Evolutionary conservation across 805 yeast genomes (phyloP).

Genomic region (Candida montana): DNA sequence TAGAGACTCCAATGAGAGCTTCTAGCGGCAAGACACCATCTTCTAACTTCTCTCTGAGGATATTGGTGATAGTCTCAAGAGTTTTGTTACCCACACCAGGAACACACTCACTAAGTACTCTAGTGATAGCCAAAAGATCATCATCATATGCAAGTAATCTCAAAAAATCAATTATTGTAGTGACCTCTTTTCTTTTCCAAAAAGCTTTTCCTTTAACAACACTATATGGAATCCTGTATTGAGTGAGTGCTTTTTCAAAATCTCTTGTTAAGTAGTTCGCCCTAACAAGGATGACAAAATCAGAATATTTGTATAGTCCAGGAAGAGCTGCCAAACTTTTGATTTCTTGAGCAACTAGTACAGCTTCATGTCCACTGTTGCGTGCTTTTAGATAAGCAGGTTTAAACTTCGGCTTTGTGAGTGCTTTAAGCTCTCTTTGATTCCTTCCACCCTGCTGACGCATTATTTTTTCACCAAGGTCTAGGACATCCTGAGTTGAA

Average conservation of each 20-base stretch:
- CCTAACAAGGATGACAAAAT: conserved; percentile 69
- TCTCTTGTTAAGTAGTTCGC: conserved; percentile 54
- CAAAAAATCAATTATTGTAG: conserved; percentile 55
- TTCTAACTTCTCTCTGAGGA: conserved; percentile 1
- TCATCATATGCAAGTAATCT: conserved; percentile 52
- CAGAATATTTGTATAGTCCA: conserved; percentile 42
- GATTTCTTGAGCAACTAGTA: conserved; percentile 53
- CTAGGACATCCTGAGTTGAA: conserved; percentile 63
- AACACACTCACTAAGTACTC: conserved; percentile 47
- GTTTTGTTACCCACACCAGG: conserved; percentile 59
- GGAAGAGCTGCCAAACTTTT: conserved; percentile 41
- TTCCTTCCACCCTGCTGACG: conserved; percentile 48
- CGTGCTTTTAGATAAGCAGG: conserved; percentile 43
- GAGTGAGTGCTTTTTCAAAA: conserved; percentile 59
- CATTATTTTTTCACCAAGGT: conserved; percentile 61
- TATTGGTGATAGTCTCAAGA: conserved; percentile 8
- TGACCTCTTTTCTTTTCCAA: conserved; percentile 73
- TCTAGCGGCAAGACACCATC: conserved; percentile 7
- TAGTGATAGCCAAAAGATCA: conserved; percentile 55
- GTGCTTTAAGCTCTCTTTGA: conserved; percentile 42
- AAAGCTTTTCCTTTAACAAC: conserved; percentile 72
- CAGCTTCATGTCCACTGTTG: conserved; percentile 49
- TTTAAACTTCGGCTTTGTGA: conserved; percentile 35
- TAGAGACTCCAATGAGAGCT: conserved; percentile 5
- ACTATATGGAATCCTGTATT: conserved; percentile 53